Conservation (phyloP, 2,329 filamentous ascomycete species). For the Cytospora schulzeri region DNA sequence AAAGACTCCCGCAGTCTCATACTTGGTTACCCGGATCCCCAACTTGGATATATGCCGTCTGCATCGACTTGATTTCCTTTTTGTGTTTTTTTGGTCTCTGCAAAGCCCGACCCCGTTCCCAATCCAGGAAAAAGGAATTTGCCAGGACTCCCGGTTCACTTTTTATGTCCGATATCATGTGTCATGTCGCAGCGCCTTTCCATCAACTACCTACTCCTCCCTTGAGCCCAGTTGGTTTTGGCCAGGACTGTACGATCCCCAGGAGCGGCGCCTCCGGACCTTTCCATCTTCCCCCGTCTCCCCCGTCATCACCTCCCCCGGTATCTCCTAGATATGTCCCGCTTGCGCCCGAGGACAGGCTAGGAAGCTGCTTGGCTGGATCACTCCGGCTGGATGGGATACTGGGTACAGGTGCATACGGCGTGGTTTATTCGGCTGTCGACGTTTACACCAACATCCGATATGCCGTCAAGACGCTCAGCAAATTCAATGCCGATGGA, state of each 20-base stretch:
- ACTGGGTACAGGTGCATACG: slow-evolving; percentile 92
- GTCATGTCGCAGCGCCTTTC: slow-evolving; percentile 20
- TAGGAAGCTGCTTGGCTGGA: slow-evolving; percentile 82
- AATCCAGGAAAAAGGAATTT: slow-evolving; percentile 9
- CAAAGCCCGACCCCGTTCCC: slow-evolving; percentile 10
- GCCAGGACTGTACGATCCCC: slow-evolving; percentile 10
- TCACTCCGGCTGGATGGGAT: slow-evolving; percentile 82
- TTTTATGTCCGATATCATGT: slow-evolving; percentile 14
- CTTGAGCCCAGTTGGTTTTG: slow-evolving; percentile 21
- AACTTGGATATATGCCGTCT: slow-evolving; percentile 14
- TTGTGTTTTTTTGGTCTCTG: slow-evolving; percentile 17
- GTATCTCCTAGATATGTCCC: slow-evolving; percentile 53
- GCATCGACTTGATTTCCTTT: slow-evolving; percentile 21
- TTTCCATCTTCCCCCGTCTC: slow-evolving; percentile 10
- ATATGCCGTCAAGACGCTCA: slow-evolving; percentile 96
- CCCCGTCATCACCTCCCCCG: slow-evolving; percentile 12
- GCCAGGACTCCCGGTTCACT: slow-evolving; percentile 9
- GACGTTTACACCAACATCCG: slow-evolving; percentile 78
- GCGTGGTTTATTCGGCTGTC: slow-evolving; percentile 88
- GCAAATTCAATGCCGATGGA: slow-evolving; percentile 78
- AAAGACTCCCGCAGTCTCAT: slow-evolving; percentile 32
- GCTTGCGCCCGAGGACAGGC: slow-evolving; percentile 75
- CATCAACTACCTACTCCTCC: slow-evolving; percentile 16
- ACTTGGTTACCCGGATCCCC: slow-evolving; percentile 23
- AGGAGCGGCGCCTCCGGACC: slow-evolving; percentile 8